Base-by-base conservation (phyloP, 192 early-diverging fungal genomes). In the Rhizoclosmatium sp. region DNA sequence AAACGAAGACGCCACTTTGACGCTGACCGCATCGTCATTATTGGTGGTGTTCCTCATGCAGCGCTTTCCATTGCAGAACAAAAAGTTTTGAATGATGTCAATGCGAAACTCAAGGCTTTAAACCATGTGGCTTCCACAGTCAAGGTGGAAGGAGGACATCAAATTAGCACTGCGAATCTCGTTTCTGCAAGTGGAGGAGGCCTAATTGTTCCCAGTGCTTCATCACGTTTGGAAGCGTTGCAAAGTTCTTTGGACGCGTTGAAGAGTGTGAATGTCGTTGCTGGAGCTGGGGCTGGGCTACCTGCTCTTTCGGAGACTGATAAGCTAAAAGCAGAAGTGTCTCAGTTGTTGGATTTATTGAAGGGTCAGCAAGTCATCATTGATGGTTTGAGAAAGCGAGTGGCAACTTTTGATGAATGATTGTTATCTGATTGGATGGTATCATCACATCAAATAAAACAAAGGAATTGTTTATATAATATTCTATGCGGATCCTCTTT, bases 61-160 rank as follows among this genome's bases (percentile, higher is more conserved):
- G 47, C 70, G 12, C 54, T 71, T 23, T 44, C 39, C 2, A 40
- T 71, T 2, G 3, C 47, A 51, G 70, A 71, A 45, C 70, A 71
- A 23, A 49, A 71, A 71, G 51, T 71, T 9, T 58, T 71, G 51
- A 39, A 51, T 23, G 70, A 71, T 3, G 70, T 71, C 2, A 39
- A 23, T 51, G 70, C 31, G 2, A 14, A 21, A 21, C 14, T 71
- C 12, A 49, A 71, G 40, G 5, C 21, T 58, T 16, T n/a, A 3
- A 10, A 7, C 1, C 10, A 10, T 10, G 10, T 19, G 7, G 61
- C 7, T 19, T 47, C 47, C 2, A 19, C 23, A 3, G 23, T 40
- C 23, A 16, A 51, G 48, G 19, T 9, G 12, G 46, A 47, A 21
- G 56, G 12, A 45, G 45, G 21, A 21, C 10, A 49, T 3, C 1